phyloP scores from a whole-genome alignment of 2,329 filamentous ascomycete species.

The Phialophora macrospora region DNA sequence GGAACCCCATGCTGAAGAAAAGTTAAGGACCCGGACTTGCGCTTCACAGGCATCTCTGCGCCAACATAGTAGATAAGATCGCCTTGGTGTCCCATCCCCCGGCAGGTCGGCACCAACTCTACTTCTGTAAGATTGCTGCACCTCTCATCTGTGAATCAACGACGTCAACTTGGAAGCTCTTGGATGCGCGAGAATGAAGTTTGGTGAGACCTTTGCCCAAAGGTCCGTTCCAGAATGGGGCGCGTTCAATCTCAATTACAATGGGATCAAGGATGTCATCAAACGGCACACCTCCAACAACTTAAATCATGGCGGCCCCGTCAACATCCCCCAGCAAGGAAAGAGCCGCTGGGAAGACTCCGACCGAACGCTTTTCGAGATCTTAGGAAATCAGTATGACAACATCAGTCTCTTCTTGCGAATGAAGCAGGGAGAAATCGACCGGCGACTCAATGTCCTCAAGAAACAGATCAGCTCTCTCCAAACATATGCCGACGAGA shows the following conservation, averaged over 20 bases:
- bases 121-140: background rate
- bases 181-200: slow-evolving; percentile 64
- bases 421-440: slow-evolving; percentile 80
- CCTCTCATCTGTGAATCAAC: background rate
- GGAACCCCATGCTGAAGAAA: background rate
- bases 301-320: slow-evolving; percentile 63
- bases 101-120: background rate
- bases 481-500: slow-evolving; percentile 31
- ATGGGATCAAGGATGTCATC: slow-evolving; percentile 82
- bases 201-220: slow-evolving; percentile 73
- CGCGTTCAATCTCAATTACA: slow-evolving; percentile 86
- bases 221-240: slow-evolving; percentile 83
- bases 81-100: background rate
- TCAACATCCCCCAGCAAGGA: slow-evolving; percentile 73
- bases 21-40: background rate
- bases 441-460: slow-evolving; percentile 62
- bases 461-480: slow-evolving; percentile 46
- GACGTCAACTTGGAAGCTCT: background rate
- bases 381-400: slow-evolving; percentile 75
- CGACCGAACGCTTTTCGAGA: slow-evolving; percentile 71
- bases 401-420: slow-evolving; percentile 77
- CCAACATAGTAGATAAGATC: slow-evolving; percentile 1
- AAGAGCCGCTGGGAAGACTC: slow-evolving; percentile 66
- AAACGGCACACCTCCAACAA: slow-evolving; percentile 76
- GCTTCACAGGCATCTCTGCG: background rate